These are phyloP conservation scores for Termitomyces sp. DNA, from an alignment of 768 basidiomycete genomes.

Conservation along the genomic window DNA sequence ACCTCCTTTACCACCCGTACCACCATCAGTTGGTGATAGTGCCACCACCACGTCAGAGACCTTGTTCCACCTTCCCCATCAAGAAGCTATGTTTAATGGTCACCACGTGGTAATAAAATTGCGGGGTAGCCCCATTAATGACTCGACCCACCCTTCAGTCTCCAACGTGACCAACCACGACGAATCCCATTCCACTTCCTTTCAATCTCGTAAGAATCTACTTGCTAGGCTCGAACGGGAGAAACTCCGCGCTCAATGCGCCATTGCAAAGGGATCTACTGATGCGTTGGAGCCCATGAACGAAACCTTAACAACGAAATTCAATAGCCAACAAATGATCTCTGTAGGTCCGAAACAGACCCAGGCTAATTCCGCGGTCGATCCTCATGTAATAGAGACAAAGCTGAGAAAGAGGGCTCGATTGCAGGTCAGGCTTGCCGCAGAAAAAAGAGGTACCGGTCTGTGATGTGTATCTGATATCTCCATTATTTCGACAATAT, in stretches of 20 bases:
- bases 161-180: conserved; percentile 8
- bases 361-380: conserved; percentile 1
- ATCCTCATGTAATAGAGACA: conserved; percentile 36
- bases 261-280: not conserved
- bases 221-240: conserved; percentile 44
- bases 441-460: conserved; percentile 32
- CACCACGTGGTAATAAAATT: conserved; percentile 11
- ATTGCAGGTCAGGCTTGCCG: conserved; percentile 46
- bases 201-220: conserved; percentile 32
- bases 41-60: conserved; percentile 3
- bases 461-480: not conserved
- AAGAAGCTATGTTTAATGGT: not conserved
- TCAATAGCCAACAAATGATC: conserved; percentile 1
- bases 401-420: conserved; percentile 47
- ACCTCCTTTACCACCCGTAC: not conserved
- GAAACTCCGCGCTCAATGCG: conserved; percentile 30
- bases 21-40: not conserved
- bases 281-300: conserved; percentile 12
- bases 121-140: conserved; percentile 13
- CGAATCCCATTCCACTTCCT: conserved; percentile 11
- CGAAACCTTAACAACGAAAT: conserved; percentile 16
- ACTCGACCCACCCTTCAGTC: conserved; percentile 13
- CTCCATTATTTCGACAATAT: not conserved
- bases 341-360: not conserved
- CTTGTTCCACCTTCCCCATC: conserved; percentile 9